A percentile compares a stretch with the other conserved stretches of the same genome.
phyloP scores from a whole-genome alignment of 2,329 filamentous ascomycete genomes.

The Botrytis galanthina region DNA sequence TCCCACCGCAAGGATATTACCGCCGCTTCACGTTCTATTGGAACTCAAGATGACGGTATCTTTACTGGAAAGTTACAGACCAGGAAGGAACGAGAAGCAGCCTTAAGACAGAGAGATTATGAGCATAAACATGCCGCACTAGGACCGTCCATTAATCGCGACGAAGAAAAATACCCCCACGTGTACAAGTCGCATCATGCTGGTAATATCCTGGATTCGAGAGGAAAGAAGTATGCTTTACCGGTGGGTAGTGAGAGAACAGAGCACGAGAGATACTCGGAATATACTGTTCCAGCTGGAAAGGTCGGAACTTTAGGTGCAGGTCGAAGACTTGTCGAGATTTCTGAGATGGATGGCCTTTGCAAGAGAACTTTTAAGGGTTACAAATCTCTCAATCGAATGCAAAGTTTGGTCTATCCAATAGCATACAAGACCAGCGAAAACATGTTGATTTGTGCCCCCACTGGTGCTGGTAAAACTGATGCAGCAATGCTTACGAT shows the following conservation, averaged over 20 bases:
- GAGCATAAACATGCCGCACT: constrained; percentile 79
- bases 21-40: constrained; percentile 43
- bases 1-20: constrained; percentile 69
- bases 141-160: constrained; percentile 65
- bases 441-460: constrained; percentile 98
- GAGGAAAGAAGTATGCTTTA: constrained; percentile 79
- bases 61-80: constrained; percentile 61
- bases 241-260: constrained; percentile 71
- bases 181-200: constrained; percentile 83
- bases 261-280: constrained; percentile 77
- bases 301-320: constrained; percentile 71
- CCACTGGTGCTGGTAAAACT: constrained; percentile 97
- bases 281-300: constrained; percentile 81
- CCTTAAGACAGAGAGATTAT: constrained; percentile 70
- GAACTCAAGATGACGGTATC: constrained; percentile 43
- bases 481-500: constrained; percentile 97
- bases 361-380: constrained; percentile 91
- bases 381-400: constrained; percentile 90
- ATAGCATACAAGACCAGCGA: constrained; percentile 95
- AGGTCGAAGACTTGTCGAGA: constrained; percentile 73
- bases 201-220: constrained; percentile 78
- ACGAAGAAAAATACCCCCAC: constrained; percentile 82
- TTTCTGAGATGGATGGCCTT: constrained; percentile 81
- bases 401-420: constrained; percentile 96
- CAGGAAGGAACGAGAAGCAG: constrained; percentile 73